Conservation (phyloP, 495 filamentous ascomycete genomes). For the Penicillium turbatum region DNA sequence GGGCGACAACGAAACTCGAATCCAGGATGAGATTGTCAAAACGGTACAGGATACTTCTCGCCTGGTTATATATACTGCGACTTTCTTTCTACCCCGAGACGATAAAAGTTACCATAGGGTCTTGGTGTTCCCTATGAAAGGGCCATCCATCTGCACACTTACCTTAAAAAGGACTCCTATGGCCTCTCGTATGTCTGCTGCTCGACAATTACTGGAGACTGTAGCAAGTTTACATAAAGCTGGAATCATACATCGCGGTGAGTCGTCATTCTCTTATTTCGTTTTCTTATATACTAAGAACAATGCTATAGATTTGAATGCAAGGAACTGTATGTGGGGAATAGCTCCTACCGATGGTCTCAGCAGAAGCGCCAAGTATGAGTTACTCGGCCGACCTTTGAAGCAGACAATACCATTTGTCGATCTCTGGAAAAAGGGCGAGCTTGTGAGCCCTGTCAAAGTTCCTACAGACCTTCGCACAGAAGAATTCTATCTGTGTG, state of each 20-base stretch:
- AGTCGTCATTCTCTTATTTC: slow-evolving; percentile 1
- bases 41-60: slow-evolving; percentile 24
- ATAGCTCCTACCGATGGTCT: slow-evolving; percentile 18
- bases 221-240: slow-evolving; percentile 19
- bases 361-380: slow-evolving; percentile 17
- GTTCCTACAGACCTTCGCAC: slow-evolving; percentile 16
- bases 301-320: slow-evolving; percentile 19
- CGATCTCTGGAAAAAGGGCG: slow-evolving; percentile 15
- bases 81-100: slow-evolving; percentile 17
- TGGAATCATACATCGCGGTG: slow-evolving; percentile 24
- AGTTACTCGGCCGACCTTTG: slow-evolving; percentile 24
- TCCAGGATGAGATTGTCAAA: slow-evolving; percentile 27
- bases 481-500: slow-evolving; percentile 48
- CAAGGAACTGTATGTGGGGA: slow-evolving; percentile 22
- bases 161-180: slow-evolving; percentile 11
- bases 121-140: slow-evolving; percentile 27
- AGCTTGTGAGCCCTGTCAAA: slow-evolving; percentile 17
- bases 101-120: slow-evolving; percentile 19
- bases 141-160: slow-evolving; percentile 22
- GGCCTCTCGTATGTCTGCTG: slow-evolving; percentile 28
- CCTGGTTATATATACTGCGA: slow-evolving; percentile 21
- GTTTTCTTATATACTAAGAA: slow-evolving; percentile 8
- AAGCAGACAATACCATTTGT: slow-evolving; percentile 18
- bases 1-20: slow-evolving; percentile 18
- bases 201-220: slow-evolving; percentile 25